Conservation (phyloP, 371 early-diverging fungal species). For the Syncephalastrum contaminatum region DNA sequence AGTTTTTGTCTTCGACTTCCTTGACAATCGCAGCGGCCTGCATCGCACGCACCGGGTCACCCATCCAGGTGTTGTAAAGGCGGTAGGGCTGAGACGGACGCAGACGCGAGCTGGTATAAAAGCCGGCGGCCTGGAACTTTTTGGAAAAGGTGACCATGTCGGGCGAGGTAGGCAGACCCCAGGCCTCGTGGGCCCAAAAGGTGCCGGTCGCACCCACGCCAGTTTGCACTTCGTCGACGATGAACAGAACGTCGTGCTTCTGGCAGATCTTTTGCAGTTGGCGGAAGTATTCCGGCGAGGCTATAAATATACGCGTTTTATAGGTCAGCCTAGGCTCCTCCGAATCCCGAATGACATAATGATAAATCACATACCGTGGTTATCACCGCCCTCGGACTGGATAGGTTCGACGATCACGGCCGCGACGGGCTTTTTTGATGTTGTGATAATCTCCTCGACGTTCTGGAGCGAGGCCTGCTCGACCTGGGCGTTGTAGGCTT, state of each 20-base stretch:
- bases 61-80: conserved; percentile 78
- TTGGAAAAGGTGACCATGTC: conserved; percentile 80
- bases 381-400: conserved; percentile 86
- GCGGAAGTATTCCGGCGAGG: conserved; percentile 69
- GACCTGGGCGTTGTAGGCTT: conserved; percentile 52
- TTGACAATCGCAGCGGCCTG: conserved; percentile 66
- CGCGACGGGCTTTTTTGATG: conserved; percentile 58
- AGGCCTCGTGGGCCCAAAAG: conserved; percentile 79
- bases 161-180: conserved; percentile 64
- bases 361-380: conserved; percentile 40
- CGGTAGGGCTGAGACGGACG: conserved; percentile 64
- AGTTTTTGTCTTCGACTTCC: conserved; percentile 54
- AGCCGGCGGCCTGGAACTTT: conserved; percentile 79
- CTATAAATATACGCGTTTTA: conserved; percentile 24
- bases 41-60: conserved; percentile 69
- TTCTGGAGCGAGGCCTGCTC: conserved; percentile 55
- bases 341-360: background rate
- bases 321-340: too few relatives aligned
- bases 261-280: conserved; percentile 64
- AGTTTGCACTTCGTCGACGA: conserved; percentile 86
- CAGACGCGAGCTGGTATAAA: conserved; percentile 57
- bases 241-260: conserved; percentile 65
- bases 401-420: conserved; percentile 82
- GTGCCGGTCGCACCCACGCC: conserved; percentile 85
- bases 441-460: conserved; percentile 52